Percentiles rank a stretch among this genome's conserved stretches.
Conservation (phyloP, 306 rosid species). For the Casuarina glauca region DNA sequence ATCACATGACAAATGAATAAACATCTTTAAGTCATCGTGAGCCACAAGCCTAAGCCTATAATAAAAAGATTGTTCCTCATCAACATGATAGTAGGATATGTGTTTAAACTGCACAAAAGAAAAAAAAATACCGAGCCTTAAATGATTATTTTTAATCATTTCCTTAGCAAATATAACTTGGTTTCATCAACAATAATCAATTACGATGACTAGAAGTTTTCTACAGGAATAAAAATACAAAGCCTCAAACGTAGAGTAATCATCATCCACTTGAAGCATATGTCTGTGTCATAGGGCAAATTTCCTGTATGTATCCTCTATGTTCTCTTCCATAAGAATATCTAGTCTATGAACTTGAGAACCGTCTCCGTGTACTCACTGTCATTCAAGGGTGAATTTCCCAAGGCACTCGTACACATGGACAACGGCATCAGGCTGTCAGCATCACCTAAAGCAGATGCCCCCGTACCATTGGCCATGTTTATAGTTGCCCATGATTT, state of each 20-base stretch:
- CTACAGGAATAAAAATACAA: background rate
- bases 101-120: background rate
- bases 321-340: too few relatives aligned
- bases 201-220: background rate
- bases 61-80: background rate
- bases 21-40: background rate
- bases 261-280: conserved; percentile 1
- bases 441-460: too few relatives aligned
- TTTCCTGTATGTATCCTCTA: too few relatives aligned
- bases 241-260: background rate
- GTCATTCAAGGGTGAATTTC: too few relatives aligned
- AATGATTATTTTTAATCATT: background rate
- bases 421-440: too few relatives aligned
- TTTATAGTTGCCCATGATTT: too few relatives aligned
- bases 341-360: too few relatives aligned
- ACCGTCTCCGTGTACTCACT: too few relatives aligned
- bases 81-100: background rate
- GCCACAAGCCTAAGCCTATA: background rate
- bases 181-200: background rate
- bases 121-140: background rate
- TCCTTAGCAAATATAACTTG: background rate
- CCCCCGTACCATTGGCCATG: too few relatives aligned
- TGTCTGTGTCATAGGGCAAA: background rate
- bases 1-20: background rate
- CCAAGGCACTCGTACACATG: too few relatives aligned